Base-by-base conservation (phyloP, 345 rosid genomes). In the Schrenkiella parvula region DNA sequence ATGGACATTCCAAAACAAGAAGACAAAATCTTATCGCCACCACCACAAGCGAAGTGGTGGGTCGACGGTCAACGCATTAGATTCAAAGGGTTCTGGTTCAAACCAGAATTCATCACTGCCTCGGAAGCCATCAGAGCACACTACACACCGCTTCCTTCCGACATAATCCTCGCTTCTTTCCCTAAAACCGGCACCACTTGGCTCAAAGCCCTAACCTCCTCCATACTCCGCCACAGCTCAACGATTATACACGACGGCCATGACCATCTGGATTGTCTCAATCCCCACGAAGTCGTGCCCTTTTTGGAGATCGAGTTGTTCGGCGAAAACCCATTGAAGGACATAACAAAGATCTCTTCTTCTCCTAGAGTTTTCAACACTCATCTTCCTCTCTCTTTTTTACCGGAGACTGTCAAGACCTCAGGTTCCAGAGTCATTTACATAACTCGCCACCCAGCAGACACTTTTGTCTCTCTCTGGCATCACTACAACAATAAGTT, bases 171-270 rank as follows among this genome's bases (percentile, higher is more conserved):
- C 18, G 76, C 71, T 1, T 69, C 80, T 47, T 70, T 70, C 71
- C 75, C 75, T 2, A 76, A 70, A 63, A 70, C 80, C 11, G 80
- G 76, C 38, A 76, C 80, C 19, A 76, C 80, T 60, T 76, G 76
- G 75, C 75, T 76, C 58, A 76, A 76, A 70, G 80, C 80, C 3
- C 0, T 76, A 23, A 64, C 60, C 13, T 61, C 71, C 32, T 70
- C 71, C 42, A 77, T 77, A 29, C 66, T 77, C 47, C 35, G 66
- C 7, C 72, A 68, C 13, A 43, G 52, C 60, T 54, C 52, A 35
- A 18, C 52, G 21, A 14, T 18, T 17, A 8, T 12, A 35, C 61
- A 68, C 3, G 26, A 43, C 23, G 21, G 37, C 29, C 56, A 25
- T 31, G 65, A 35, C 17, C 42, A 18, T 56, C 29, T 48, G 5